Conservation (phyloP, 1,139 yeast genomes). For the Hyphopichia khmerensis region DNA sequence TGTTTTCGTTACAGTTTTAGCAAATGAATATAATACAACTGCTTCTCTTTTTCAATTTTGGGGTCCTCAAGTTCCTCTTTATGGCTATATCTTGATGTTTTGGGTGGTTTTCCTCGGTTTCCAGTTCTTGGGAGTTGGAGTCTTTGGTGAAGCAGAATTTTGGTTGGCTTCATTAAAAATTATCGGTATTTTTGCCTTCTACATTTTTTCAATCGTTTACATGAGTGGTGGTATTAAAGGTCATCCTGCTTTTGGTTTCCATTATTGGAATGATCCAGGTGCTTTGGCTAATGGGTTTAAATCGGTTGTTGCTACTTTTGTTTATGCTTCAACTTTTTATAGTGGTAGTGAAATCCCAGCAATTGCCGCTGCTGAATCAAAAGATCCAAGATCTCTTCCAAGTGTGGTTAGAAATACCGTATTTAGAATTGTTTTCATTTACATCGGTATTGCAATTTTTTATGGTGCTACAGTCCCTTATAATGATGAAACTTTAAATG, state of each 20-base stretch:
- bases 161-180: constrained; percentile 62
- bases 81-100: constrained; percentile 56
- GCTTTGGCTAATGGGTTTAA: constrained; percentile 54
- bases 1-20: constrained; percentile 59
- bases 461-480: constrained; percentile 59
- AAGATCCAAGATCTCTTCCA: constrained; percentile 54
- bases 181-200: constrained; percentile 54
- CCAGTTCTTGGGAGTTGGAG: constrained; percentile 56
- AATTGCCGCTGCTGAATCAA: constrained; percentile 55
- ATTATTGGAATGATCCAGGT: constrained; percentile 54
- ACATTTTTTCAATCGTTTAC: constrained; percentile 57
- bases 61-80: constrained; percentile 61
- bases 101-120: constrained; percentile 55
- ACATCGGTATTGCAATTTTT: constrained; percentile 52
- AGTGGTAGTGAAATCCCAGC: constrained; percentile 61
- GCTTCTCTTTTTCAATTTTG: constrained; percentile 55
- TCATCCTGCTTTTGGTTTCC: constrained; percentile 51
- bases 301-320: constrained; percentile 70
- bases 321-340: constrained; percentile 63
- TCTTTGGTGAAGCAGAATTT: constrained; percentile 68
- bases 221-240: constrained; percentile 67
- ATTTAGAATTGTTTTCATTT: constrained; percentile 51
- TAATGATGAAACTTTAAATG: constrained; percentile 37
- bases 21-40: constrained; percentile 58
- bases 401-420: constrained; percentile 59